phyloP scores from a whole-genome alignment of 139 green algal genomes.

The Chlorella sp. region DNA sequence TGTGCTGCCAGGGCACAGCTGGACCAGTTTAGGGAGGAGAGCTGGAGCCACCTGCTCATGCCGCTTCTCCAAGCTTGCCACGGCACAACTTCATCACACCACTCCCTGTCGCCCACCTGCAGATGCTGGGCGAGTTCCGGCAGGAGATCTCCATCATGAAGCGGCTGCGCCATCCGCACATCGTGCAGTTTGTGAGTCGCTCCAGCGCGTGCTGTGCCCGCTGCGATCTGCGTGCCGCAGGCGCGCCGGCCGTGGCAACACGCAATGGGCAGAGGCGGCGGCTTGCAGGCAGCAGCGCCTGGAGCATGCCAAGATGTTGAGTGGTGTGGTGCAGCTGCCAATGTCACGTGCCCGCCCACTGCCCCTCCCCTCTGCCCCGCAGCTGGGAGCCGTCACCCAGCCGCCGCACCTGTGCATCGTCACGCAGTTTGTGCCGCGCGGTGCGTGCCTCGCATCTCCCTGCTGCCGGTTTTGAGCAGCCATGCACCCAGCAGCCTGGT shows the following conservation, averaged over 20 bases:
- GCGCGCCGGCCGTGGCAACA: too few relatives aligned
- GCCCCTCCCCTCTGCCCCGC: neutral
- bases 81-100: neutral
- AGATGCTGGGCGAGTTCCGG: constrained; percentile 52
- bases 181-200: constrained; percentile 66
- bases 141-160: constrained; percentile 73
- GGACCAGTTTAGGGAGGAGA: too few relatives aligned
- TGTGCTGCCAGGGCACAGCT: too few relatives aligned
- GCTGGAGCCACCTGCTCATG: too few relatives aligned
- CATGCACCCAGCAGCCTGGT: too few relatives aligned
- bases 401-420: constrained; percentile 80
- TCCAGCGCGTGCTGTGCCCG: neutral
- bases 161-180: constrained; percentile 70
- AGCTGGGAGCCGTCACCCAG: constrained; percentile 64
- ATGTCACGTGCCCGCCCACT: neutral
- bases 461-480: too few relatives aligned
- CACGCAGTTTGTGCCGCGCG: constrained; percentile 73
- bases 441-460: too few relatives aligned
- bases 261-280: too few relatives aligned
- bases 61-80: neutral
- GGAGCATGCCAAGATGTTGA: too few relatives aligned
- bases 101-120: neutral
- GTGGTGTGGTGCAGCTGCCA: too few relatives aligned
- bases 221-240: neutral
- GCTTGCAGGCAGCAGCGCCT: too few relatives aligned